These are phyloP conservation scores for Rhynchosporium graminicola DNA, from an alignment of 2,329 filamentous ascomycete species.

Conservation along the genomic window DNA sequence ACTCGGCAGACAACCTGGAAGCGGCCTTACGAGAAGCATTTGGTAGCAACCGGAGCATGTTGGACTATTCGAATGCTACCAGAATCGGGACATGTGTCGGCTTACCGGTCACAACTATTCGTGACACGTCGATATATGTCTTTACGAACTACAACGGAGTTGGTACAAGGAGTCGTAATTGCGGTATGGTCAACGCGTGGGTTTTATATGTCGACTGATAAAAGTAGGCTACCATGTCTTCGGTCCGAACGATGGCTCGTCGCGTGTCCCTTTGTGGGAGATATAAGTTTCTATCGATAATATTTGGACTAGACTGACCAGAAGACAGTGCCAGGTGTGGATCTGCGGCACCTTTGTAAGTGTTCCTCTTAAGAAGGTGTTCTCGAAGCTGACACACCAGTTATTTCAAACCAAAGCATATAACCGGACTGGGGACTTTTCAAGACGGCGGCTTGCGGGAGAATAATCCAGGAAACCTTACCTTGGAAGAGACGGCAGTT, in stretches of 20 bases:
- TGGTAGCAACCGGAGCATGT: background rate
- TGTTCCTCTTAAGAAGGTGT: background rate
- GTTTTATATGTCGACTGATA: background rate
- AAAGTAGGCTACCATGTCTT: conserved; percentile 3
- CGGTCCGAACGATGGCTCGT: background rate
- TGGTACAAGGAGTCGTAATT: background rate
- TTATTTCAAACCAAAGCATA: conserved; percentile 5
- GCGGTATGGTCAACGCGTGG: background rate
- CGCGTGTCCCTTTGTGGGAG: background rate
- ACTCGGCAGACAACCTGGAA: conserved; percentile 1
- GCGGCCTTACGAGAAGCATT: conserved; percentile 5
- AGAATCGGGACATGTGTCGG: background rate
- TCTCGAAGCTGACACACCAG: background rate
- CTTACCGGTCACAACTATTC: background rate
- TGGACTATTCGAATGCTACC: conserved; percentile 1
- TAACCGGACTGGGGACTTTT: background rate
- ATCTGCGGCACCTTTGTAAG: conserved; percentile 3
- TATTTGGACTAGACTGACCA: background rate
- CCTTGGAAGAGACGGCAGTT: conserved; percentile 3
- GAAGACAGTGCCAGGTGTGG: background rate
- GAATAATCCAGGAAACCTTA: background rate
- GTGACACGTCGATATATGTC: background rate
- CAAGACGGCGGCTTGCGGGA: background rate
- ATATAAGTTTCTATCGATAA: conserved; percentile 5
- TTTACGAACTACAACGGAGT: conserved; percentile 3